Percentiles rank a stretch among this genome's conserved stretches.
These are phyloP conservation scores for Talaromyces marneffei DNA, from an alignment of 2,329 filamentous ascomycete genomes.

Conservation along the genomic window DNA sequence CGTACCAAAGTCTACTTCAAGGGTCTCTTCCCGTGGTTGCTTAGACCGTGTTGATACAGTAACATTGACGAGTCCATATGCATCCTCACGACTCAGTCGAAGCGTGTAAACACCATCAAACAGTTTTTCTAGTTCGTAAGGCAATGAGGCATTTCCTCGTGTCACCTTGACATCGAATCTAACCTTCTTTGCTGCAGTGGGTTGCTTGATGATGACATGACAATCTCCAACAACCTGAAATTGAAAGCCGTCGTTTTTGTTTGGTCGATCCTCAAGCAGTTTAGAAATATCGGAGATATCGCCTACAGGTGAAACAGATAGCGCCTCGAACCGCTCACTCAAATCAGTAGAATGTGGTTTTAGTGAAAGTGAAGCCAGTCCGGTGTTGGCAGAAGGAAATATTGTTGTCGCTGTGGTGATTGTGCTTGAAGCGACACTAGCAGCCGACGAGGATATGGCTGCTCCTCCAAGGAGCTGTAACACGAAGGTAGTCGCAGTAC, in stretches of 20 bases:
- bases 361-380: conserved; percentile 24
- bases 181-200: conserved; percentile 41
- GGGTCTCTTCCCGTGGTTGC: conserved; percentile 30
- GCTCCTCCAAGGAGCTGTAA: conserved; percentile 23
- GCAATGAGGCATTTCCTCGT: conserved; percentile 36
- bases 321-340: conserved; percentile 15
- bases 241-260: conserved; percentile 41
- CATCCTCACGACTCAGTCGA: conserved; percentile 45
- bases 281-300: conserved; percentile 23
- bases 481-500: conserved; percentile 21
- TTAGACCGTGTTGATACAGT: conserved; percentile 39
- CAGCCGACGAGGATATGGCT: conserved; percentile 19
- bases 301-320: conserved; percentile 20
- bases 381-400: conserved; percentile 17
- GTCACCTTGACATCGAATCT: conserved; percentile 47
- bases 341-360: conserved; percentile 16
- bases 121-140: conserved; percentile 45
- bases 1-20: conserved; percentile 39
- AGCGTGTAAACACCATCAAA: conserved; percentile 51
- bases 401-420: conserved; percentile 19
- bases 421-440: conserved; percentile 14
- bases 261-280: conserved; percentile 19
- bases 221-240: conserved; percentile 51
- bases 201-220: conserved; percentile 49
- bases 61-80: conserved; percentile 46